Percentiles rank a stretch among this genome's conserved stretches.
Conservation (phyloP, 345 rosid genomes). For the Carallia brachiata region DNA sequence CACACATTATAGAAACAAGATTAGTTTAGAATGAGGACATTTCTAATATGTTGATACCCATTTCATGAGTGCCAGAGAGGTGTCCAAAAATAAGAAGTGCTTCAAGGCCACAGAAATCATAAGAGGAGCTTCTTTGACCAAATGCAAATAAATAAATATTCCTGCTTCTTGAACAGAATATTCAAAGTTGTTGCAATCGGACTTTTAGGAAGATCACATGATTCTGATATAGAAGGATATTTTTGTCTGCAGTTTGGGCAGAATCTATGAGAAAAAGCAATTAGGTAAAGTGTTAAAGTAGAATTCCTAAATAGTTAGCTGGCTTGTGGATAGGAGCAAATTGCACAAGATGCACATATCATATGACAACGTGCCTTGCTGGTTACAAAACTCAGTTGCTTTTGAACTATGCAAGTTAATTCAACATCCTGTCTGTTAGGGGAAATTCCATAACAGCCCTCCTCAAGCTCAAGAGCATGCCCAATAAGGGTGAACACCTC, state of each 20-base stretch:
- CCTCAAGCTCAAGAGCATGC: no score
- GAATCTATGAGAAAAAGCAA: slow-evolving; percentile 51
- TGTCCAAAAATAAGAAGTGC: not conserved
- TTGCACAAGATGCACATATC: slow-evolving; percentile 19
- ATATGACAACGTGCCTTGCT: slow-evolving; percentile 30
- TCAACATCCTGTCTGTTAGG: no score
- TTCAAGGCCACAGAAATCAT: slow-evolving; percentile 9
- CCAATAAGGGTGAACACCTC: no score
- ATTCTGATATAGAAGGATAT: slow-evolving; percentile 53
- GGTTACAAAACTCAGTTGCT: slow-evolving; percentile 17
- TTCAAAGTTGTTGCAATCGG: slow-evolving; percentile 32
- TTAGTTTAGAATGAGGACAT: slow-evolving; percentile 29
- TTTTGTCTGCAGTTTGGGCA: slow-evolving; percentile 45
- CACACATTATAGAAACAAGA: slow-evolving; percentile 9
- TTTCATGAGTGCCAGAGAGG: not conserved
- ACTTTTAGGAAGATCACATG: slow-evolving; percentile 47
- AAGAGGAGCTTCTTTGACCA: slow-evolving; percentile 13
- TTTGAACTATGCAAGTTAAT: not conserved
- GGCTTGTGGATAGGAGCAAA: slow-evolving; percentile 66
- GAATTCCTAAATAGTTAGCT: slow-evolving; percentile 50
- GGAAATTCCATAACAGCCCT: no score
- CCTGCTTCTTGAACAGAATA: slow-evolving; percentile 47
- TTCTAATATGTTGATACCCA: slow-evolving; percentile 32
- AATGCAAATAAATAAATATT: slow-evolving; percentile 27
- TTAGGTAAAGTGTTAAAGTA: slow-evolving; percentile 44